A percentile compares a stretch with the other conserved stretches of the same genome.
Conservation (phyloP, 305 asterid species). For the Rubia peregrina region DNA sequence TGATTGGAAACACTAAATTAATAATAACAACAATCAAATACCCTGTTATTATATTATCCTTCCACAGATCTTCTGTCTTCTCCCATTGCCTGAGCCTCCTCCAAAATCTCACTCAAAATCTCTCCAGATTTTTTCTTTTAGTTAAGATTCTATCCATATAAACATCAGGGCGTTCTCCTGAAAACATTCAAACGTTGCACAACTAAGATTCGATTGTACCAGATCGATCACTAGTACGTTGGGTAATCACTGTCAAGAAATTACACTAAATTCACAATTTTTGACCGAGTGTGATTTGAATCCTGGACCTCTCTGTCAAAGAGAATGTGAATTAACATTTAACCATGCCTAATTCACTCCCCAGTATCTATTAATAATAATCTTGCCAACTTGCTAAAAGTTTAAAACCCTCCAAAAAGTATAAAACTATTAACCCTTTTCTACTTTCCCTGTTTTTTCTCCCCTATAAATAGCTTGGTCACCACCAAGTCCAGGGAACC, state of each 20-base stretch:
- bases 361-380: background rate
- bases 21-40: background rate
- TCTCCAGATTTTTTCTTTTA: background rate
- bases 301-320: too few species aligned
- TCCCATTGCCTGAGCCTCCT: background rate
- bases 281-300: too few species aligned
- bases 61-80: background rate
- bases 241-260: too few species aligned
- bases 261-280: too few species aligned
- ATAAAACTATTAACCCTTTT: conserved; percentile 8
- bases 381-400: background rate
- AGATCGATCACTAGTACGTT: too few species aligned
- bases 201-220: too few species aligned
- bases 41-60: background rate
- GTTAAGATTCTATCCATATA: too few species aligned
- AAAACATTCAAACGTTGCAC: too few species aligned
- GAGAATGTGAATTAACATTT: too few species aligned
- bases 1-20: conserved; percentile 19
- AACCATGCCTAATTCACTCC: too few species aligned
- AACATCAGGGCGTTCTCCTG: too few species aligned
- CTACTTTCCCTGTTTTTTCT: conserved; percentile 2
- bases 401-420: conserved; percentile 5
- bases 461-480: conserved; percentile 18
- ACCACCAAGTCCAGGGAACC: conserved; percentile 7
- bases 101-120: background rate